Evolutionary conservation across 352 stramenopile species (phyloP).

Genomic region (Peronospora farinosa): DNA sequence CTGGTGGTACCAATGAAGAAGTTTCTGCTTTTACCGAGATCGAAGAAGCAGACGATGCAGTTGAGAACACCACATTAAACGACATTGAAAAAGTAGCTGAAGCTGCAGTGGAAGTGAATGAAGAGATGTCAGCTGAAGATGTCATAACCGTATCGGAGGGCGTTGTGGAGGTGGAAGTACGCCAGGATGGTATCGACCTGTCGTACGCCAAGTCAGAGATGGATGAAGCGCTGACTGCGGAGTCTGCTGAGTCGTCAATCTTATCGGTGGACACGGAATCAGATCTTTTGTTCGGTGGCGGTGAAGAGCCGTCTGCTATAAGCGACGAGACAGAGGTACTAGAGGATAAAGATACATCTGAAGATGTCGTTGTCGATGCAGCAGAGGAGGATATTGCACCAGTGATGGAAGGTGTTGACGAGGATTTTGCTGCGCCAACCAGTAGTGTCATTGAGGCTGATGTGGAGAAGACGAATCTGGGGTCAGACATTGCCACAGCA

Average conservation of each 20-base stretch:
- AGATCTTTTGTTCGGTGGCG: neutral
- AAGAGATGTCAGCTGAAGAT: constrained; percentile 2
- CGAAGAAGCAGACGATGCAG: constrained; percentile 1
- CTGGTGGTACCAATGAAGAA: constrained; percentile 2
- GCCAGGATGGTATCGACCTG: constrained; percentile 17
- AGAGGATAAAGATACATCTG: neutral
- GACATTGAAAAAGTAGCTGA: neutral
- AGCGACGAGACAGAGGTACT: neutral
- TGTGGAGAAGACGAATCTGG: neutral
- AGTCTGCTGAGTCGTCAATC: neutral
- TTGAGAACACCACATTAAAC: neutral
- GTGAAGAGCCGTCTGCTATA: neutral
- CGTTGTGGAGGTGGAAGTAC: constrained; percentile 22
- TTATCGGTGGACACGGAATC: neutral
- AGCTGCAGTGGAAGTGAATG: constrained; percentile 1
- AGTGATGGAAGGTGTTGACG: neutral
- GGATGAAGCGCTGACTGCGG: constrained; percentile 14
- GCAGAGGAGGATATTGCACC: neutral
- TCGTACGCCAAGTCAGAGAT: constrained; percentile 9
- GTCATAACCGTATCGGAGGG: constrained; percentile 1
- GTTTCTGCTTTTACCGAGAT: neutral
- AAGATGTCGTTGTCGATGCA: neutral
- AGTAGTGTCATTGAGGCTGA: neutral
- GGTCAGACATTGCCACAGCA: neutral
- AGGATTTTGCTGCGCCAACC: neutral